phyloP scores from a whole-genome alignment of 2,329 filamentous ascomycete species.

The Botrytis tulipae region DNA sequence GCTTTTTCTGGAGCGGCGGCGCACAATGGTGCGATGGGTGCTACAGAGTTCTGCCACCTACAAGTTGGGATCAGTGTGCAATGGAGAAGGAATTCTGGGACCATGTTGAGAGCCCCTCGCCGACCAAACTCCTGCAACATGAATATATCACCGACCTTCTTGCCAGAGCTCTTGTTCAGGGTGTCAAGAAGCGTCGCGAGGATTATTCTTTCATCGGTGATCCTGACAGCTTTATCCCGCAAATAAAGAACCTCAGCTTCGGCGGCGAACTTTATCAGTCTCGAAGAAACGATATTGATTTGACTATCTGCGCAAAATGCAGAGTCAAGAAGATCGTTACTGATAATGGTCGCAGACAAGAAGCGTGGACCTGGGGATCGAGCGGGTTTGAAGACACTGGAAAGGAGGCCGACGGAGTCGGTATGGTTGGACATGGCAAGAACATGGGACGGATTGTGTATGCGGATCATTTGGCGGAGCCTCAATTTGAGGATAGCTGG shows the following conservation, averaged over 20 bases:
- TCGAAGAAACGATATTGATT: background rate
- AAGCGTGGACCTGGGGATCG: background rate
- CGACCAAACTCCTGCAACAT: background rate
- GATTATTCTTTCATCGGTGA: background rate
- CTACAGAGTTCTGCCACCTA: background rate
- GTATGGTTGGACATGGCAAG: background rate
- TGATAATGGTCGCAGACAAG: background rate
- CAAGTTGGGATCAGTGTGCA: background rate
- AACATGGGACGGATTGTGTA: background rate
- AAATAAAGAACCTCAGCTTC: background rate
- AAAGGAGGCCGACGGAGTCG: background rate
- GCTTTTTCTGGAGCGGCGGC: background rate
- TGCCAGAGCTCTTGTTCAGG: background rate
- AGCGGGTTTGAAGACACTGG: background rate
- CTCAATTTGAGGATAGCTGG: background rate
- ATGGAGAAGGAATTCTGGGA: slow-evolving; percentile 1
- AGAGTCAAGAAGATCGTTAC: background rate
- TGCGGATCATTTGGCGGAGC: background rate
- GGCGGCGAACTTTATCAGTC: background rate
- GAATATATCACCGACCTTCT: background rate
- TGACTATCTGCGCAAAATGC: background rate
- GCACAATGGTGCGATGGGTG: background rate
- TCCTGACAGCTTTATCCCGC: background rate
- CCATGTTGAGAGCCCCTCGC: background rate
- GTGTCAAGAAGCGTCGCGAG: background rate